phyloP scores from a whole-genome alignment of 257 asterid species.

The Cruciata laevipes region DNA sequence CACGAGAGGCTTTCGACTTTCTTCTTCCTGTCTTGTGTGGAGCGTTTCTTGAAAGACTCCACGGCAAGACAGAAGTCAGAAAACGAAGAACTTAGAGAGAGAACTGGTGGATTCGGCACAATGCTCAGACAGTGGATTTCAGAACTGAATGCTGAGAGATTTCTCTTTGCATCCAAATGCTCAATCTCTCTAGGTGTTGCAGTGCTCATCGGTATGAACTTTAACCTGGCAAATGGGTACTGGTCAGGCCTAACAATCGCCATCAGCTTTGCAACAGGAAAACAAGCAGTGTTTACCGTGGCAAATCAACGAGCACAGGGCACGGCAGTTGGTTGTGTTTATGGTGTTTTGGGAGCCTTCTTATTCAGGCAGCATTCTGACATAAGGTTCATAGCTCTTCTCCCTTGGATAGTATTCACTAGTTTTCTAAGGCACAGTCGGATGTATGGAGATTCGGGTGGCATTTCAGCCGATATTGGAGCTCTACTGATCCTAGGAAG shows the following conservation, averaged over 20 bases:
- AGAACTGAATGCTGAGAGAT: conserved; percentile 20
- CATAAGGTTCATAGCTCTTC: conserved; percentile 42
- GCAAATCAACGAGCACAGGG: conserved; percentile 76
- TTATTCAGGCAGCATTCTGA: conserved; percentile 30
- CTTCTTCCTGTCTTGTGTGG: conserved; percentile 52
- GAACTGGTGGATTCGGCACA: neutral
- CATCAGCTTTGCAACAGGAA: conserved; percentile 48
- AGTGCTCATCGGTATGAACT: conserved; percentile 42
- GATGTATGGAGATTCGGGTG: conserved; percentile 60
- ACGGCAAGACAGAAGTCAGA: neutral
- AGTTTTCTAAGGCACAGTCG: conserved; percentile 46
- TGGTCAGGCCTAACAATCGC: conserved; percentile 82
- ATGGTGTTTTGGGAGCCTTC: conserved; percentile 56
- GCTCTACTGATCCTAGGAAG: conserved; percentile 64
- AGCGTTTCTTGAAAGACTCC: conserved; percentile 14
- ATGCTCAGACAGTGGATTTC: neutral
- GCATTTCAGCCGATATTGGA: conserved; percentile 56
- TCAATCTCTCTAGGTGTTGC: conserved; percentile 59
- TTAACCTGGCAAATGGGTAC: conserved; percentile 42
- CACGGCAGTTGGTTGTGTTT: conserved; percentile 69
- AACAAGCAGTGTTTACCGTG: conserved; percentile 49
- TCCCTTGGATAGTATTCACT: conserved; percentile 64
- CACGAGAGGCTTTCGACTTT: conserved; percentile 23
- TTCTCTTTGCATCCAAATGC: conserved; percentile 44
- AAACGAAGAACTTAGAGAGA: neutral